Percentiles rank a stretch among this genome's conserved stretches.
These are phyloP conservation scores for Suillus subalutaceus DNA, from an alignment of 768 basidiomycete genomes.

Conservation along the genomic window DNA sequence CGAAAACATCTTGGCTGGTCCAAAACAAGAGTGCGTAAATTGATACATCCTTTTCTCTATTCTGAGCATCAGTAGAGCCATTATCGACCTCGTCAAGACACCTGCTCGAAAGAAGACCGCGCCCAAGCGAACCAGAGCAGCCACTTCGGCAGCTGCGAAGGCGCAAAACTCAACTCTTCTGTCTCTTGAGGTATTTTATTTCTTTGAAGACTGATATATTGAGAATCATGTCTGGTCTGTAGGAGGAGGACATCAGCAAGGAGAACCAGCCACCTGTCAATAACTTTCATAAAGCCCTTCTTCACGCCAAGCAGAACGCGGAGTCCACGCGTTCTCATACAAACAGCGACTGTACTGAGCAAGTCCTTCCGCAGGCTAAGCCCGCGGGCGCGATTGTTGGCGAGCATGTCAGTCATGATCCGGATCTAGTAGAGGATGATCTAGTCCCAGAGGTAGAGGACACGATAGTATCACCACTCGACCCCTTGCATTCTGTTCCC, in stretches of 20 bases:
- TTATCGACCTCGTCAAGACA: slow-evolving; percentile 84
- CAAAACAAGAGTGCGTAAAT: slow-evolving; percentile 61
- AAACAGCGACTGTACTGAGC: not conserved
- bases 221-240: slow-evolving; percentile 10
- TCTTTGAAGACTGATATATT: not conserved
- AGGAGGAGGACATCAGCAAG: slow-evolving; percentile 40
- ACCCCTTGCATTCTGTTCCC: slow-evolving; percentile 42
- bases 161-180: slow-evolving; percentile 42
- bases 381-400: not conserved
- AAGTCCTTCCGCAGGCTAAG: not conserved
- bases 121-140: slow-evolving; percentile 52
- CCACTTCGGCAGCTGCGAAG: slow-evolving; percentile 43
- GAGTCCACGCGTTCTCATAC: slow-evolving; percentile 9
- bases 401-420: slow-evolving; percentile 3
- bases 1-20: slow-evolving; percentile 66
- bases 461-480: slow-evolving; percentile 31
- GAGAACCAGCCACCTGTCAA: slow-evolving; percentile 48
- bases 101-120: slow-evolving; percentile 72
- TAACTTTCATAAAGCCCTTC: slow-evolving; percentile 49
- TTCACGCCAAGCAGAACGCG: slow-evolving; percentile 34
- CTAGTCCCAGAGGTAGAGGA: slow-evolving; percentile 21
- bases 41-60: slow-evolving; percentile 3
- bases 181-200: slow-evolving; percentile 48
- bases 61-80: slow-evolving; percentile 45
- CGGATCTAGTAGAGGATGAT: slow-evolving; percentile 13